Evolutionary conservation across 331 rosid genomes (phyloP).

Genomic region (Rosa hybrid): DNA sequence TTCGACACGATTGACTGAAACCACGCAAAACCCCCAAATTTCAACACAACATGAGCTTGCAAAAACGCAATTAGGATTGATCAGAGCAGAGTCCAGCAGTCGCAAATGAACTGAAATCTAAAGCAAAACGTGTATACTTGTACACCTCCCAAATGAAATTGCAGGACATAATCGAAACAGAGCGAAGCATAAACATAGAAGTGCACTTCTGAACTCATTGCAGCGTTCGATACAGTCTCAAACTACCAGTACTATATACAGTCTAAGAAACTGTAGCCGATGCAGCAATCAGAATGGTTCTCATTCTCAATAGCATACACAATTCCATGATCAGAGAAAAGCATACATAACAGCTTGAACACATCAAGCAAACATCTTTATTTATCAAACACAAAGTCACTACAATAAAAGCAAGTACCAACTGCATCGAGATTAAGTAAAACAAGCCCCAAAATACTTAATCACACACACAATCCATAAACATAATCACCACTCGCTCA

Average conservation of each 20-base stretch:
- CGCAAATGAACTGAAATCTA: not conserved
- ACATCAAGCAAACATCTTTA: not conserved
- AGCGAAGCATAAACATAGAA: not conserved
- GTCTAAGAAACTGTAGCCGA: too few species aligned
- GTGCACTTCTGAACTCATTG: not conserved
- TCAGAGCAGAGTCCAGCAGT: not conserved
- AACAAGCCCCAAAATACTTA: not conserved
- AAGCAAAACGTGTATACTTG: not conserved
- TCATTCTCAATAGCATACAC: not conserved
- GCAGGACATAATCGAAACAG: not conserved
- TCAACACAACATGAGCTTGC: too few species aligned
- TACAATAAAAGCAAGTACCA: not conserved
- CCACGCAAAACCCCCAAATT: too few species aligned
- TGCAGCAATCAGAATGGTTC: not conserved
- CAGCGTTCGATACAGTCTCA: too few species aligned
- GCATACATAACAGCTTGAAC: not conserved
- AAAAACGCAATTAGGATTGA: not conserved
- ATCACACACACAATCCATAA: not conserved
- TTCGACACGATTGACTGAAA: too few species aligned
- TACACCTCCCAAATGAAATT: not conserved
- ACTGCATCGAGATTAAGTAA: not conserved
- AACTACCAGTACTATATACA: too few species aligned
- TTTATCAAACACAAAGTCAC: not conserved
- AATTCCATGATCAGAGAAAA: not conserved
- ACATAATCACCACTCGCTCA: not conserved